These are phyloP conservation scores for Citrus medica DNA, from an alignment of 345 rosid species.

Conservation along the genomic window DNA sequence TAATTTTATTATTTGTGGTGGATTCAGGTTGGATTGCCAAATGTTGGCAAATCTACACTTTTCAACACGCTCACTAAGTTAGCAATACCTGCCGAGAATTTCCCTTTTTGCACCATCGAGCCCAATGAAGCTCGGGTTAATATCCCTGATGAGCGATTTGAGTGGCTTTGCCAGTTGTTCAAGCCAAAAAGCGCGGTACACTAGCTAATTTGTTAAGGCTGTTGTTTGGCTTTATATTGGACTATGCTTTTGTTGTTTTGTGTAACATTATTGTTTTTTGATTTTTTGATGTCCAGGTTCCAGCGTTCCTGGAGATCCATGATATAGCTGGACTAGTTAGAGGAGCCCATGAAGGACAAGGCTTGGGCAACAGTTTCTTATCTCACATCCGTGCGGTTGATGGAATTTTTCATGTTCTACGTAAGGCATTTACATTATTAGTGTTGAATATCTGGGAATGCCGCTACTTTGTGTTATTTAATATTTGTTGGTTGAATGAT, in stretches of 20 bases:
- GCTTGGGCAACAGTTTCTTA: constrained; percentile 91
- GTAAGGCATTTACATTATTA: constrained; percentile 35
- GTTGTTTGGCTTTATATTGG: neutral
- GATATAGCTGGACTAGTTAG: constrained; percentile 95
- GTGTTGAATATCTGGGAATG: neutral
- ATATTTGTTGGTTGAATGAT: neutral
- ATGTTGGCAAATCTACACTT: constrained; percentile 96
- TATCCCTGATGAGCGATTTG: constrained; percentile 89
- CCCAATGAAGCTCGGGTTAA: constrained; percentile 95
- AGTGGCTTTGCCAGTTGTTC: constrained; percentile 82
- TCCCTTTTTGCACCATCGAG: constrained; percentile 96
- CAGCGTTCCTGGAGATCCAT: constrained; percentile 94
- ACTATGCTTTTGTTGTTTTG: neutral
- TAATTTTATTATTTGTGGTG: neutral
- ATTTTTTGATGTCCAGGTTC: constrained; percentile 41
- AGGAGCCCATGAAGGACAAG: constrained; percentile 98
- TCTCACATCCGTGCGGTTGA: constrained; percentile 99
- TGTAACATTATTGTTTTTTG: neutral
- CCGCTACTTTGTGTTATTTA: neutral
- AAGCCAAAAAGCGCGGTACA: constrained; percentile 88
- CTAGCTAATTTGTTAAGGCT: neutral
- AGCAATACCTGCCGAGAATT: constrained; percentile 95
- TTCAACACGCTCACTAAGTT: constrained; percentile 95
- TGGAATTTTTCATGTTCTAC: constrained; percentile 96
- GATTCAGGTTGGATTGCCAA: constrained; percentile 87